Conservation (phyloP, 192 early-diverging fungal genomes). For the Umbelopsis sp. region DNA sequence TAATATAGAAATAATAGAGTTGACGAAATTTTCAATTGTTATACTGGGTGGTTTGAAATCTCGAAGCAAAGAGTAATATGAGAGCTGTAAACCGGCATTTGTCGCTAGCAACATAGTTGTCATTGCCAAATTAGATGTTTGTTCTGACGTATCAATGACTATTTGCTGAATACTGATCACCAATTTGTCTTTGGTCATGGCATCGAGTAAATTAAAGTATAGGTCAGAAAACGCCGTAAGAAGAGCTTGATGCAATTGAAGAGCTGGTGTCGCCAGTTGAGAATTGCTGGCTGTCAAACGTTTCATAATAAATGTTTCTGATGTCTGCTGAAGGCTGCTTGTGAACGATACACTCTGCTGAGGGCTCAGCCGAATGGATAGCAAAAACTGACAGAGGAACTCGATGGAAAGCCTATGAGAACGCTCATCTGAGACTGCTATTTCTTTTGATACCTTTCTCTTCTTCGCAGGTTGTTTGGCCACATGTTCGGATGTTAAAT, state of each 20-base stretch:
- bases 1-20: not conserved
- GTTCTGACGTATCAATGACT: not conserved
- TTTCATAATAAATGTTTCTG: not conserved
- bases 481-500: not conserved
- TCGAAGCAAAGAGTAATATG: not conserved
- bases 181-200: not conserved
- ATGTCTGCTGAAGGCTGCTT: not conserved
- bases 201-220: conserved; percentile 21
- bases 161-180: not conserved
- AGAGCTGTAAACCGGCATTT: not conserved
- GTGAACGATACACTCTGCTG: not conserved
- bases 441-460: not conserved
- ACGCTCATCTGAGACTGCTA: no score
- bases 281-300: not conserved
- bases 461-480: not conserved
- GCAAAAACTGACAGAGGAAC: conserved; percentile 6
- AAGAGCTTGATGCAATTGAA: conserved; percentile 34
- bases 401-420: not conserved
- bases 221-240: conserved; percentile 30
- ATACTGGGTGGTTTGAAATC: not conserved
- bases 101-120: not conserved
- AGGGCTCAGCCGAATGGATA: not conserved
- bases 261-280: conserved; percentile 24
- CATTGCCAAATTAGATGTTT: not conserved
- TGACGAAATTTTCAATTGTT: not conserved